Evolutionary conservation across 202 grass and related monocot genomes (phyloP).

Genomic region (Musa balbisiana): DNA sequence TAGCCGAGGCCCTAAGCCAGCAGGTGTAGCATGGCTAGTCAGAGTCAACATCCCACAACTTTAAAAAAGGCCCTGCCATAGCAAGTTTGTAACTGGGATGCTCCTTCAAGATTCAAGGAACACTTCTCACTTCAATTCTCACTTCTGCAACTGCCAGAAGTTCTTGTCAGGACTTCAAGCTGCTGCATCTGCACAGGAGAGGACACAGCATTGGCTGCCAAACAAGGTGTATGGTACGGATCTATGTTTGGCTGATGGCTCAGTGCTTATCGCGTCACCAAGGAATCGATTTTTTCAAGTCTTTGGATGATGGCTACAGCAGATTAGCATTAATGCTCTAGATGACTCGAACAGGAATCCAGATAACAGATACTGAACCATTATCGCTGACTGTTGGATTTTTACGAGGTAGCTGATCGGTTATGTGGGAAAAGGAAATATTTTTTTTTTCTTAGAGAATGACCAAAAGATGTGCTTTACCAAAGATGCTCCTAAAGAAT

Average conservation of each 20-base stretch:
- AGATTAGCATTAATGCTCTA: not conserved
- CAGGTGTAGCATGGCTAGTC: not conserved
- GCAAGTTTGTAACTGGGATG: too few relatives aligned
- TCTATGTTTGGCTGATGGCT: not conserved
- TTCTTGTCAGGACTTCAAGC: not conserved
- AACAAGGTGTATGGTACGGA: not conserved
- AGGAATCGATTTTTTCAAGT: not conserved
- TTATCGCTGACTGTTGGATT: not conserved
- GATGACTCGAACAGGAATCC: not conserved
- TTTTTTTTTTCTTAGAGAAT: not conserved
- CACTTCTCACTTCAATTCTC: not conserved
- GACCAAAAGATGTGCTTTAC: not conserved
- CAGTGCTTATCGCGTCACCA: not conserved
- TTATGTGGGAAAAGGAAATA: not conserved
- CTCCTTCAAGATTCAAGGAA: not conserved
- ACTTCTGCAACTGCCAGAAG: not conserved
- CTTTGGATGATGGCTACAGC: not conserved
- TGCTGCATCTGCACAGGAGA: not conserved
- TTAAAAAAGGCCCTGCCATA: too few relatives aligned
- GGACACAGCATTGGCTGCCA: not conserved
- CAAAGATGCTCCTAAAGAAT: not conserved
- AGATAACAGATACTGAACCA: not conserved
- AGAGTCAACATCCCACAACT: not conserved
- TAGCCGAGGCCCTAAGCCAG: conserved; percentile 22
- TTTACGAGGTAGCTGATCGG: not conserved